These are phyloP conservation scores for Diutina siamensis DNA, from an alignment of 1,139 yeast genomes.

Conservation along the genomic window DNA sequence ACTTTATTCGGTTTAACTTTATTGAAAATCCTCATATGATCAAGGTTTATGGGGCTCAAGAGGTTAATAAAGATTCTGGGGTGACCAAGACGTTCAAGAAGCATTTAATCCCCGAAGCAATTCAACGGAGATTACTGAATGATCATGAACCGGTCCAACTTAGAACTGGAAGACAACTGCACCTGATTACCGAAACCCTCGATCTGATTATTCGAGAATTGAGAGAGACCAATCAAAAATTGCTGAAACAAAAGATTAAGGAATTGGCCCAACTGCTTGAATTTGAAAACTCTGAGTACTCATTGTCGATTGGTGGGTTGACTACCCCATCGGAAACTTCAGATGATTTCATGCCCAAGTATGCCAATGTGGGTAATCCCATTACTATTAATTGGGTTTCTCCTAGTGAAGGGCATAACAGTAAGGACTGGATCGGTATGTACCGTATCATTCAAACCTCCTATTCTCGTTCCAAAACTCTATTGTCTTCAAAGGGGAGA, in stretches of 20 bases:
- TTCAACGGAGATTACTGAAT: slow-evolving; percentile 21
- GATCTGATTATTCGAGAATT: slow-evolving; percentile 32
- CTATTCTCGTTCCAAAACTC: slow-evolving; percentile 46
- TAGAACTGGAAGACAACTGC: slow-evolving; percentile 3
- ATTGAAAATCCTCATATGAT: slow-evolving; percentile 77
- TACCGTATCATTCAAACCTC: slow-evolving; percentile 58
- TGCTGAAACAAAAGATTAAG: slow-evolving; percentile 26
- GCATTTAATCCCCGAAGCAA: slow-evolving; percentile 32
- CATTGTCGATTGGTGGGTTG: slow-evolving; percentile 17
- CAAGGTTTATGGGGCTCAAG: slow-evolving; percentile 61
- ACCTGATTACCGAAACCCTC: slow-evolving; percentile 24
- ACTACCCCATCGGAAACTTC: slow-evolving; percentile 6
- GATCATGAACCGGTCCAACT: not conserved
- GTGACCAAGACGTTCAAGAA: slow-evolving; percentile 56
- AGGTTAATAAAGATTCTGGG: slow-evolving; percentile 48
- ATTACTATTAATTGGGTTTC: slow-evolving; percentile 47
- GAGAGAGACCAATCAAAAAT: slow-evolving; percentile 15
- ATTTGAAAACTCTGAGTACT: slow-evolving; percentile 28
- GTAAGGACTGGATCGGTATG: slow-evolving; percentile 69
- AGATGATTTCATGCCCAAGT: slow-evolving; percentile 11
- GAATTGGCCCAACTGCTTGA: slow-evolving; percentile 31
- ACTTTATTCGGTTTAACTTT: slow-evolving; percentile 56
- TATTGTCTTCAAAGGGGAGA: slow-evolving; percentile 54
- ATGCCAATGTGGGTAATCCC: slow-evolving; percentile 36
- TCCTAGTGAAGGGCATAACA: slow-evolving; percentile 30